Evolutionary conservation across 768 basidiomycete genomes (phyloP), one percentile per base, ranked within the genome.

Genomic region (Hericium rajendrae): DNA sequence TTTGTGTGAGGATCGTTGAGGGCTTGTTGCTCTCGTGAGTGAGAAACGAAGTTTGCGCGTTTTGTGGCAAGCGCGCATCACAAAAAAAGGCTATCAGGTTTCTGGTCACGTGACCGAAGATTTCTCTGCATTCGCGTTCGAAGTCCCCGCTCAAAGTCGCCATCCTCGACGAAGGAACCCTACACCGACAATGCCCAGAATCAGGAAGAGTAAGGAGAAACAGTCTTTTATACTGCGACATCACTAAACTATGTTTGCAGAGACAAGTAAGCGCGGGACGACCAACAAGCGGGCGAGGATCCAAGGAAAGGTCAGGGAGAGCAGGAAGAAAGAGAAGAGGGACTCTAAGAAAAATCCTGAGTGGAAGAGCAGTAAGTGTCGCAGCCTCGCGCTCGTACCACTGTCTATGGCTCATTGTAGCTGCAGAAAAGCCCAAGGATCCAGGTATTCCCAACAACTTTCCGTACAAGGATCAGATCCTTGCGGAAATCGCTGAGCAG

Each of bases 391-490:
- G 58, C 52, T 65, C 51, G 12, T 28, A 0, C 43, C 37, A 43
- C 49, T n/a, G n/a, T n/a, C 48, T 20, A 53, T 43, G 48, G 40
- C 24, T 26, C 24, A n/a, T 52, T 48, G 54, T 28, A 12, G 43
- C 3, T 61, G 13, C 12, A 89, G 88, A 88, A 70, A 82, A 85
- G 60, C 78, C 82, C 66, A 94, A 91, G 70, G 94, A 97, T 69
- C 91, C 89, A 32, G 94, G 94, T 48, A 93, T 97, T 62, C 94
- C 94, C 6, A 94, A 88, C 71, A 85, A 83, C 58, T 93, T 93
- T 73, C 93, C 91, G 4, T 94, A 86, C 78, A 97, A 95, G 72
- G 94, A 94, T 65, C 85, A 92, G 71, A 87, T 97, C 61, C 75
- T 97, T 28, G 94, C 92, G 4, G 94, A 97, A 66, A 79, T 95